Percentiles rank a stretch among this genome's conserved stretches.
These are phyloP conservation scores for Ogataea thermomethanolica DNA, from an alignment of 805 yeast species.

Conservation along the genomic window DNA sequence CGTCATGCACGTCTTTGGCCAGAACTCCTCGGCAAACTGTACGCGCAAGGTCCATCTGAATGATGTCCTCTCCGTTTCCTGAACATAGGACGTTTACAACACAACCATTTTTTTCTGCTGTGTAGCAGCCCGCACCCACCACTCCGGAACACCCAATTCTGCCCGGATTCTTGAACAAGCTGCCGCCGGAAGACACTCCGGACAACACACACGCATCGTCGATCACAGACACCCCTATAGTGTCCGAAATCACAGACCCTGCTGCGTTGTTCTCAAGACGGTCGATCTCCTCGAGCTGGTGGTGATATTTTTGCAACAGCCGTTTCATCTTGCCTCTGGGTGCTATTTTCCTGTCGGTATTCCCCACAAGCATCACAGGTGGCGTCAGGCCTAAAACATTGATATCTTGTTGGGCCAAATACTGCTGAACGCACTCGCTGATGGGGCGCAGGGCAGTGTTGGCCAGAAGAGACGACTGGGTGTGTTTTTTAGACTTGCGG, in stretches of 20 bases:
- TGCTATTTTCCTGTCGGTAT: conserved; percentile 4
- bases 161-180: conserved; percentile 45
- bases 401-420: conserved; percentile 22
- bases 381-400: conserved; percentile 28
- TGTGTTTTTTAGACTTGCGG: conserved; percentile 10
- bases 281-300: conserved; percentile 1
- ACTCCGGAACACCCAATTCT: conserved; percentile 54
- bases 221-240: conserved; percentile 40
- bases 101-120: conserved; percentile 17
- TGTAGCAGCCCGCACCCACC: conserved; percentile 43
- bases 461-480: conserved; percentile 17
- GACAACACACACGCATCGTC: conserved; percentile 9
- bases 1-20: conserved; percentile 3
- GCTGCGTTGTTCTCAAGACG: not conserved
- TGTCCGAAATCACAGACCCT: conserved; percentile 35
- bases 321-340: conserved; percentile 13
- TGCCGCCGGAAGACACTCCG: conserved; percentile 54
- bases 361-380: conserved; percentile 31
- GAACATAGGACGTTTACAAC: conserved; percentile 37
- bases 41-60: conserved; percentile 41
- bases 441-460: conserved; percentile 32
- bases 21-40: conserved; percentile 22
- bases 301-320: conserved; percentile 8
- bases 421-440: conserved; percentile 22
- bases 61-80: conserved; percentile 57